Evolutionary conservation across 2,329 filamentous ascomycete species (phyloP).

Genomic region (Emergomyces pasteurianus): DNA sequence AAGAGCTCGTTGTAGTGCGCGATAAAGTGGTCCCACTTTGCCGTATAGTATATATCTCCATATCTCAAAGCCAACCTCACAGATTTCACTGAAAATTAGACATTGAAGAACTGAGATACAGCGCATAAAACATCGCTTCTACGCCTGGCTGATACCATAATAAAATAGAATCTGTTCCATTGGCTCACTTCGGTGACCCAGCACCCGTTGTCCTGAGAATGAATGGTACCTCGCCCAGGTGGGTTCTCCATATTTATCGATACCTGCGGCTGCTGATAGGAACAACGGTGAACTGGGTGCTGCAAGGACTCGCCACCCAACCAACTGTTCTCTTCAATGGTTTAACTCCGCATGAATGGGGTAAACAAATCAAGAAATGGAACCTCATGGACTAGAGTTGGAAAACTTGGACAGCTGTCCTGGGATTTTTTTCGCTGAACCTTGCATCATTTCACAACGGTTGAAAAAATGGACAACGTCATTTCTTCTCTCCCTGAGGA

Average conservation of each 20-base stretch:
- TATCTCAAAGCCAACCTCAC: too few relatives aligned
- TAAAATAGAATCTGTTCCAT: neutral
- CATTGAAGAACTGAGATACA: too few relatives aligned
- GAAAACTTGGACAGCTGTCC: neutral
- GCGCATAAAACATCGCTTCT: too few relatives aligned
- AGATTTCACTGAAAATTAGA: neutral
- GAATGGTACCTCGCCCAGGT: neutral
- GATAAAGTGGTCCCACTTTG: too few relatives aligned
- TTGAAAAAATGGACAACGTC: too few relatives aligned
- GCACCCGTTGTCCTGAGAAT: neutral
- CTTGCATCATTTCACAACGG: neutral
- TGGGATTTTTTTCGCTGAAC: neutral
- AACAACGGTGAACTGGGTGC: neutral
- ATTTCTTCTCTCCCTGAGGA: too few relatives aligned
- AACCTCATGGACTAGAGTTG: neutral
- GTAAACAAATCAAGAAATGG: neutral
- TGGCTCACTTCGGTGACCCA: neutral
- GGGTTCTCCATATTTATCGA: slow-evolving; percentile 1
- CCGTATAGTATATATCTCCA: too few relatives aligned
- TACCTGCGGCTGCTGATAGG: neutral
- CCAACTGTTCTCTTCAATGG: neutral
- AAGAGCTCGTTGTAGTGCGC: neutral
- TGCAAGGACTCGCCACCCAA: neutral
- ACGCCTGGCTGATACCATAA: neutral
- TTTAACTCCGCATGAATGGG: too few relatives aligned